Percentiles rank a stretch among this genome's conserved stretches.
Evolutionary conservation across 2,329 filamentous ascomycete species (phyloP).

Genomic region (Proliferodiscus dingleyae): DNA sequence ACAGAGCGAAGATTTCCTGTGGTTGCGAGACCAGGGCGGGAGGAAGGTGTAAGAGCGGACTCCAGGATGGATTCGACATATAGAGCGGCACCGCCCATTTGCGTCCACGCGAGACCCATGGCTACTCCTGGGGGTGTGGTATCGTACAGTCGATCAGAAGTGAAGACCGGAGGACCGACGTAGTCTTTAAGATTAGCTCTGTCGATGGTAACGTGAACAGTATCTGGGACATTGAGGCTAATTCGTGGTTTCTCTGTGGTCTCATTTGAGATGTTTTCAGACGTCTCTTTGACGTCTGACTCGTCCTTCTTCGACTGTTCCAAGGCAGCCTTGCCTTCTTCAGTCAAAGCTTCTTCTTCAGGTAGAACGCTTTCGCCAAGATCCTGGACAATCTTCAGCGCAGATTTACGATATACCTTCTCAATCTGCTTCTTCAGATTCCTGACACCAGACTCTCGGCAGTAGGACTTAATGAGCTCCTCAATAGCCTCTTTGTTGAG

Average conservation of each 20-base stretch:
- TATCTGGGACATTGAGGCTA: slow-evolving; percentile 77
- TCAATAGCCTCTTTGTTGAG: slow-evolving; percentile 83
- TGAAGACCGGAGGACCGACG: slow-evolving; percentile 92
- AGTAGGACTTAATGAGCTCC: slow-evolving; percentile 98
- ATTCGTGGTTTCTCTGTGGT: slow-evolving; percentile 65
- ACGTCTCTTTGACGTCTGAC: slow-evolving; percentile 57
- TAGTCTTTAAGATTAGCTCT: slow-evolving; percentile 95
- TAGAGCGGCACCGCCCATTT: slow-evolving; percentile 91
- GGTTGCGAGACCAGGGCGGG: slow-evolving; percentile 76
- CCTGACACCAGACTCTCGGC: slow-evolving; percentile 91
- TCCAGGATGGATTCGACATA: slow-evolving; percentile 97
- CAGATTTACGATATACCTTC: slow-evolving; percentile 96
- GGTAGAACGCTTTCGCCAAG: slow-evolving; percentile 78
- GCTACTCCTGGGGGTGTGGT: slow-evolving; percentile 88
- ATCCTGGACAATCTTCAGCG: slow-evolving; percentile 93
- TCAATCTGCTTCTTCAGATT: slow-evolving; percentile 99
- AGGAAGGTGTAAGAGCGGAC: slow-evolving; percentile 67
- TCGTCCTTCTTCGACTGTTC: slow-evolving; percentile 65
- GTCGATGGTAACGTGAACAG: slow-evolving; percentile 78
- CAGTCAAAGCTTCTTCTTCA: slow-evolving; percentile 77
- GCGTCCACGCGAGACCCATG: slow-evolving; percentile 98
- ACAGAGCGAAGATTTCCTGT: slow-evolving; percentile 94
- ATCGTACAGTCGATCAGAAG: slow-evolving; percentile 91
- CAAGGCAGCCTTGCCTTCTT: slow-evolving; percentile 75
- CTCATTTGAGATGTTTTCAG: slow-evolving; percentile 48